A percentile compares a stretch with the other conserved stretches of the same genome.
phyloP scores from a whole-genome alignment of 805 yeast genomes.

The Saturnispora serradocipensis region DNA sequence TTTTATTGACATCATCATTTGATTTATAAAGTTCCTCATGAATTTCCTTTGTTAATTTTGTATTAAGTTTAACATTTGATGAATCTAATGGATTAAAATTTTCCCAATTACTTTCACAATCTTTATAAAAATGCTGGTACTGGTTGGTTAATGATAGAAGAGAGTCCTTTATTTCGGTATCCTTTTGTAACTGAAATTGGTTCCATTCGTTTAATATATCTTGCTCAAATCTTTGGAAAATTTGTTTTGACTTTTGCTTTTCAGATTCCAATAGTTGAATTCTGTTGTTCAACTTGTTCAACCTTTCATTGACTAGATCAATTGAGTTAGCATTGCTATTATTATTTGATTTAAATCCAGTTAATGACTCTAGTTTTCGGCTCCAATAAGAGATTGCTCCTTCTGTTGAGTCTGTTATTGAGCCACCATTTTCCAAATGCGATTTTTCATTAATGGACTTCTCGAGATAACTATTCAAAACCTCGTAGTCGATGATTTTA shows the following conservation, averaged over 20 bases:
- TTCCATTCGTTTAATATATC: slow-evolving; percentile 43
- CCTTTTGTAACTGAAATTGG: slow-evolving; percentile 72
- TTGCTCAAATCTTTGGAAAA: slow-evolving; percentile 38
- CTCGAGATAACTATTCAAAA: slow-evolving; percentile 64
- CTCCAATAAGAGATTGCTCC: slow-evolving; percentile 29
- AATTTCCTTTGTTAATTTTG: slow-evolving; percentile 13
- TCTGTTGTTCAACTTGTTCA: slow-evolving; percentile 31
- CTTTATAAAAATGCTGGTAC: slow-evolving; percentile 64
- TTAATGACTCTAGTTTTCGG: slow-evolving; percentile 42
- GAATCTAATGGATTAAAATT: slow-evolving; percentile 25
- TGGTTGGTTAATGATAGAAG: slow-evolving; percentile 66
- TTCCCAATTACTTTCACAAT: slow-evolving; percentile 59
- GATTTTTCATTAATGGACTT: slow-evolving; percentile 61
- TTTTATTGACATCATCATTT: slow-evolving; percentile 21
- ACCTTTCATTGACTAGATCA: slow-evolving; percentile 35
- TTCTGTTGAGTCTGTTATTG: slow-evolving; percentile 28
- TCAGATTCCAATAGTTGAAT: slow-evolving; percentile 38
- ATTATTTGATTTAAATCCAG: slow-evolving; percentile 28
- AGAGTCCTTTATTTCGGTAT: slow-evolving; percentile 64
- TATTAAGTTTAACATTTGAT: slow-evolving; percentile 7
- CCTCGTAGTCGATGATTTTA: slow-evolving; percentile 86
- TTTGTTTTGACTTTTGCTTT: slow-evolving; percentile 32
- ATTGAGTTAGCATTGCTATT: slow-evolving; percentile 21
- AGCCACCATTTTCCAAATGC: slow-evolving; percentile 26
- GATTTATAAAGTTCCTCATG: slow-evolving; percentile 11